phyloP scores from a whole-genome alignment of 345 rosid genomes.

The Geranium rotundifolium region DNA sequence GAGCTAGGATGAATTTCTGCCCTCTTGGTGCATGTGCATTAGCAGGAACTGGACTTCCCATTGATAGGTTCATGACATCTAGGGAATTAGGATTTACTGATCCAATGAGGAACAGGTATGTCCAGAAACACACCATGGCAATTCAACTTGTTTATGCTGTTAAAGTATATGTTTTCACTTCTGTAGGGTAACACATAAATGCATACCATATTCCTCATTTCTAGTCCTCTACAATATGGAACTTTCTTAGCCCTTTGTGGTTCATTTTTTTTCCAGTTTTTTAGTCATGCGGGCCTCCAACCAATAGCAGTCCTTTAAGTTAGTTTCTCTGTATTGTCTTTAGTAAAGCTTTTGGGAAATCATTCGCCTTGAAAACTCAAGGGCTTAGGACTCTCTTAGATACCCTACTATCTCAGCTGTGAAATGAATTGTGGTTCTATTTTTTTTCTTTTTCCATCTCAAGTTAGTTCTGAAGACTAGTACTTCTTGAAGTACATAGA shows the following conservation, averaged over 20 bases:
- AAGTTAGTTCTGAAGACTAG: no score
- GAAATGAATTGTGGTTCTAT: no score
- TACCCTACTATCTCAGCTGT: no score
- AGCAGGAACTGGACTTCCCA: constrained; percentile 93
- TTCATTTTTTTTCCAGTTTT: no score
- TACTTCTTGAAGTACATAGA: no score
- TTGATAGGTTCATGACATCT: constrained; percentile 81
- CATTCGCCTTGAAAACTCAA: no score
- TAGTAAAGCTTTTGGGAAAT: not conserved
- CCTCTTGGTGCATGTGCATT: constrained; percentile 97
- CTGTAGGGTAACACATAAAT: not conserved
- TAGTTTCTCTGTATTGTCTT: not conserved
- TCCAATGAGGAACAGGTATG: constrained; percentile 91
- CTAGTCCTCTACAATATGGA: not conserved
- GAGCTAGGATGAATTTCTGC: constrained; percentile 59
- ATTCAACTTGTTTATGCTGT: not conserved
- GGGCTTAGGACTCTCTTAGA: no score
- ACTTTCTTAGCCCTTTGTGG: not conserved
- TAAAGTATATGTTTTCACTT: not conserved
- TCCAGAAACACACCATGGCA: not conserved
- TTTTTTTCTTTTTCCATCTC: no score
- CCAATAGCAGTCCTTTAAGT: not conserved
- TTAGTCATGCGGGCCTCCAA: not conserved
- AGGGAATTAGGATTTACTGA: constrained; percentile 62
- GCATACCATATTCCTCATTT: not conserved